Base-by-base conservation (phyloP, 768 basidiomycete genomes). In the Calvatia gigantea region DNA sequence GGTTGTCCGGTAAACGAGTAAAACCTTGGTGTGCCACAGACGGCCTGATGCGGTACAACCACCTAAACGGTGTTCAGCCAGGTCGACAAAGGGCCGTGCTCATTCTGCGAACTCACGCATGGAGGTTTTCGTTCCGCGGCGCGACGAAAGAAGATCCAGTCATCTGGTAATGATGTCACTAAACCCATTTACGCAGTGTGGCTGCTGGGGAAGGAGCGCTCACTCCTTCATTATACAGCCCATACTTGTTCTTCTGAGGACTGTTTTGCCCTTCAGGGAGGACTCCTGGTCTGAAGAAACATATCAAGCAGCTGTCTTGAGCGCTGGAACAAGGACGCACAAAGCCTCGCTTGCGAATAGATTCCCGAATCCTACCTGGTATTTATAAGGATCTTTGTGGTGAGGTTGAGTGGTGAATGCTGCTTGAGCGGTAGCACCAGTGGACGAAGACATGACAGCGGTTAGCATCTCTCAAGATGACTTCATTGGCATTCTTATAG, bases 11-110 rank as follows among this genome's bases (percentile, higher is more conserved):
- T 6, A 85, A 68, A 29, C 70, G 68, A 11, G 68, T 77, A 63
- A 87, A 86, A 2, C 84, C 84, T 60, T 83, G 71, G 64, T 86
- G 86, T 0, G 84, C 83, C 19, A 87, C 85, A 6, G 84, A 85
- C 3, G 84, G 85, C 27, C 84, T 77, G 57, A 87, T 85, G 28
- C 85, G 82, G 67, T 87, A 87, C 8, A 86, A 58, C 80, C 82
- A 86, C 9, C 83, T 85, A 60, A 38, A 38, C 38, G 27, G 42
- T 38, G 39, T 38, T 42, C 35, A 57, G 38, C 41, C n/a, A 28
- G 44, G 19, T 23, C 27, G 37, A 39, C 8, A 39, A 8, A 23
- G 15, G 25, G 19, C 54, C 35, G 45, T 28, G 53, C 37, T 42
- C 17, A 14, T n/a, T n/a, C n/a, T 11, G 14, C 17, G 25, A 9